Percentiles rank a stretch among this genome's conserved stretches.
phyloP scores from a whole-genome alignment of 345 rosid genomes.

The Crucihimalaya himalaica region DNA sequence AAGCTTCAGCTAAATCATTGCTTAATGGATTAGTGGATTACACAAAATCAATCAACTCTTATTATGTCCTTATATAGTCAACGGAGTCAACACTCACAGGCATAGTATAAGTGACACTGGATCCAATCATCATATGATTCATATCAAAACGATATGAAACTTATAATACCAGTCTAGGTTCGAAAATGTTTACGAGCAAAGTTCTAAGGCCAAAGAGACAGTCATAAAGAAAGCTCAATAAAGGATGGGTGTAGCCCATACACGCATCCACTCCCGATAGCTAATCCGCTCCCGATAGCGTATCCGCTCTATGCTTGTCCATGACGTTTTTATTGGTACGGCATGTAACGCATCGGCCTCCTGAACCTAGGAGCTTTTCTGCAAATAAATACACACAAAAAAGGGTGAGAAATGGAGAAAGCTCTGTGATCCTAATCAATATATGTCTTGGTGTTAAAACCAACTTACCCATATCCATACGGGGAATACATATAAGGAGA shows the following conservation, averaged over 20 bases:
- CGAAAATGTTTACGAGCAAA: conserved; percentile 24
- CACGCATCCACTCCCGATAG: conserved; percentile 1
- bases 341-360: conserved; percentile 90
- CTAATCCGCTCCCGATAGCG: background rate
- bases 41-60: background rate
- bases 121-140: conserved; percentile 12
- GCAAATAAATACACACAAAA: conserved; percentile 29
- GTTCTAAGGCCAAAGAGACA: conserved; percentile 12
- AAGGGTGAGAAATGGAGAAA: background rate
- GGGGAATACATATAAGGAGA: conserved; percentile 84
- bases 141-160: conserved; percentile 26
- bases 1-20: background rate
- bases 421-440: background rate
- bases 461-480: conserved; percentile 83
- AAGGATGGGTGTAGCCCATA: conserved; percentile 16
- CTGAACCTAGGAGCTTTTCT: conserved; percentile 92
- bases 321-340: conserved; percentile 58
- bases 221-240: conserved; percentile 26
- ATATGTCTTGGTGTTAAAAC: background rate
- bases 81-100: background rate
- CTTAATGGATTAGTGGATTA: background rate
- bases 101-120: conserved; percentile 3
- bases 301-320: background rate
- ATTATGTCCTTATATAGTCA: background rate
- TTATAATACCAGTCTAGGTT: conserved; percentile 22